Conservation (phyloP, 768 basidiomycete genomes). For the Lactarius vividus region DNA sequence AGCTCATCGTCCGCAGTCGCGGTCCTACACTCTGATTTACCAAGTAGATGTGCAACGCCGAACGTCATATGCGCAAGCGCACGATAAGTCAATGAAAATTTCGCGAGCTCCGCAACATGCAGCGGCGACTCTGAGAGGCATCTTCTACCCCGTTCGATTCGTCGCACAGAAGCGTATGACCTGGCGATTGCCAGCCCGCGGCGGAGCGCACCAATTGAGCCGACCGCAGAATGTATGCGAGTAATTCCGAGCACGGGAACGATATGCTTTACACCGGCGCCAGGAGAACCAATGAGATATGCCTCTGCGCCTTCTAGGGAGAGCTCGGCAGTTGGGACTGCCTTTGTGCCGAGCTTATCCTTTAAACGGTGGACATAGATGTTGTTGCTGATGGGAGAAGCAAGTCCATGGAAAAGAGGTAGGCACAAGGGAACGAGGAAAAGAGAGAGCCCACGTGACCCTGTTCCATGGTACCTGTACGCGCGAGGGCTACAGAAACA, state of each 20-base stretch:
- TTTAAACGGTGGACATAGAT: conserved; percentile 72
- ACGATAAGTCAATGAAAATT: conserved; percentile 59
- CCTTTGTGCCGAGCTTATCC: conserved; percentile 73
- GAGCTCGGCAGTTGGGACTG: conserved; percentile 74
- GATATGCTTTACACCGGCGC: conserved; percentile 64
- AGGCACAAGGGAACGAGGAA: conserved; percentile 65
- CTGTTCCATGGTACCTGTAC: conserved; percentile 56
- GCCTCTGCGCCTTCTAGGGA: conserved; percentile 56
- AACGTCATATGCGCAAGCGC: conserved; percentile 64
- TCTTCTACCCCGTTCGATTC: conserved; percentile 49
- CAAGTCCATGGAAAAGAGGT: conserved; percentile 47
- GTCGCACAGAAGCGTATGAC: conserved; percentile 58
- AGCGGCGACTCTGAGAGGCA: conserved; percentile 54
- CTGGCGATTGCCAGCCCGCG: conserved; percentile 64
- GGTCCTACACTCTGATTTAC: conserved; percentile 55
- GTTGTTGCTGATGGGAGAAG: conserved; percentile 56
- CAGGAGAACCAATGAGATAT: conserved; percentile 57
- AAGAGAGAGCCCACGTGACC: conserved; percentile 67
- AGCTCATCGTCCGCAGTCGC: conserved; percentile 49
- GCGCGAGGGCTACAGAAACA: conserved; percentile 67
- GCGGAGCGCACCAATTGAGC: conserved; percentile 54
- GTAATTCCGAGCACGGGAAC: conserved; percentile 76
- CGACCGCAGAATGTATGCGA: conserved; percentile 61
- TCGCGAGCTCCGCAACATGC: conserved; percentile 64
- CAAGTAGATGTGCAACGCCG: conserved; percentile 56